phyloP scores from a whole-genome alignment of 2,329 filamentous ascomycete genomes.

The Thelonectria discophora region DNA sequence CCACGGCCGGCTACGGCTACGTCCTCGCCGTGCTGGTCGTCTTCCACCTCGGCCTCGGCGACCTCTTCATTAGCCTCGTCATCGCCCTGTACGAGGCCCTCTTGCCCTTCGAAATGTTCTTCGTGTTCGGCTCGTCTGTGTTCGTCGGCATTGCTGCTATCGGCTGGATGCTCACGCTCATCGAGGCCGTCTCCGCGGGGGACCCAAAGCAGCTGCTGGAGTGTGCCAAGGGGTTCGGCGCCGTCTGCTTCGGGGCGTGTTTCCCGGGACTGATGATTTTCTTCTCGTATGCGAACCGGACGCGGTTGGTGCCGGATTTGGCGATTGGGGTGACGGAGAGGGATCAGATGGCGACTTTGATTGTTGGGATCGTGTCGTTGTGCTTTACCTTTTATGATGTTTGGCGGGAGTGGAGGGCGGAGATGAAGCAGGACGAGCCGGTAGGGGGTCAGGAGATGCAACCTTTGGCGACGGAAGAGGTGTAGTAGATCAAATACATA shows the following conservation, averaged over 20 bases:
- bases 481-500: no score
- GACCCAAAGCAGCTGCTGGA: background rate
- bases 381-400: constrained; percentile 4
- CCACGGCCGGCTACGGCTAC: constrained; percentile 7
- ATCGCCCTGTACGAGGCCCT: constrained; percentile 2
- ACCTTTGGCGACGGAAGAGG: no score
- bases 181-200: background rate
- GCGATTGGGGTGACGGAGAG: constrained; percentile 17
- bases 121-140: background rate
- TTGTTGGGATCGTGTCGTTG: constrained; percentile 13
- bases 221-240: background rate
- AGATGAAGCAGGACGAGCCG: background rate
- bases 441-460: no score
- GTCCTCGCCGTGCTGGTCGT: background rate
- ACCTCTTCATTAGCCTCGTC: background rate
- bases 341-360: constrained; percentile 20
- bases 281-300: background rate
- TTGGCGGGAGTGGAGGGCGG: background rate
- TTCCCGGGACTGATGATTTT: background rate
- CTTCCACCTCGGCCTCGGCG: constrained; percentile 7
- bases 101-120: background rate
- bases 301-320: constrained; percentile 12
- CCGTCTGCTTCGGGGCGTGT: background rate
- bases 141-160: background rate
- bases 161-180: background rate